A percentile compares a stretch with the other conserved stretches of the same genome.
These are phyloP conservation scores for Boletus tomentosulus DNA, from an alignment of 768 basidiomycete genomes.

Conservation along the genomic window DNA sequence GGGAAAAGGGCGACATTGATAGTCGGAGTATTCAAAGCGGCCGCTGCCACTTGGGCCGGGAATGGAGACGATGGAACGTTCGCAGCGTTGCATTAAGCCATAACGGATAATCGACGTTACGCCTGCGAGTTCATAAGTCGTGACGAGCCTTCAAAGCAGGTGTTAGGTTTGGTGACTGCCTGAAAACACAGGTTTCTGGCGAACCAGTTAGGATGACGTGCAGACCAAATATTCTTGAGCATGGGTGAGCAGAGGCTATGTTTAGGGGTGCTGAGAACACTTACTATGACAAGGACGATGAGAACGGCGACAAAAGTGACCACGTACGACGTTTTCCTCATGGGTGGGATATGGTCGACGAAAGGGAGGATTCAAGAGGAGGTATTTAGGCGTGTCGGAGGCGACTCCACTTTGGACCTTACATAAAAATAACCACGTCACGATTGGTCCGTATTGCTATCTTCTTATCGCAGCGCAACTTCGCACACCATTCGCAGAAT, in stretches of 20 bases:
- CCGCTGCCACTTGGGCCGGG: constrained; percentile 41
- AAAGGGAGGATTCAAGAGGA: background rate
- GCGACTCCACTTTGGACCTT: background rate
- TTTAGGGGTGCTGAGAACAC: constrained; percentile 19
- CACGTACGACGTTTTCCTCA: constrained; percentile 70
- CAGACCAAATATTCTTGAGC: constrained; percentile 53
- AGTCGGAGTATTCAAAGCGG: constrained; percentile 48
- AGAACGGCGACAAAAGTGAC: constrained; percentile 57
- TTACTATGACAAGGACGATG: constrained; percentile 48
- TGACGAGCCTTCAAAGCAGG: constrained; percentile 38
- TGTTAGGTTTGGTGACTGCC: constrained; percentile 18
- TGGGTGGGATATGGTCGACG: constrained; percentile 19
- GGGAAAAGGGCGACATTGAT: constrained; percentile 66
- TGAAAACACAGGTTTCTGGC: constrained; percentile 23
- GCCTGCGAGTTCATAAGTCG: constrained; percentile 36
- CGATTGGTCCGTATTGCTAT: background rate
- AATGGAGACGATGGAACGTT: constrained; percentile 44
- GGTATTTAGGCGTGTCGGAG: constrained; percentile 1
- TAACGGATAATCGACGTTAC: constrained; percentile 50
- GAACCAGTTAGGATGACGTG: constrained; percentile 62
- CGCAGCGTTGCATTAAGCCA: constrained; percentile 57
- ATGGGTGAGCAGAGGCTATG: background rate
- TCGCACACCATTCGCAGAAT: background rate
- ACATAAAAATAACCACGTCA: background rate
- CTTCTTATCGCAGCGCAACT: background rate